These are phyloP conservation scores for Pelomyxa schiedti DNA, from an alignment of 78 protist genomes.

Conservation along the genomic window DNA sequence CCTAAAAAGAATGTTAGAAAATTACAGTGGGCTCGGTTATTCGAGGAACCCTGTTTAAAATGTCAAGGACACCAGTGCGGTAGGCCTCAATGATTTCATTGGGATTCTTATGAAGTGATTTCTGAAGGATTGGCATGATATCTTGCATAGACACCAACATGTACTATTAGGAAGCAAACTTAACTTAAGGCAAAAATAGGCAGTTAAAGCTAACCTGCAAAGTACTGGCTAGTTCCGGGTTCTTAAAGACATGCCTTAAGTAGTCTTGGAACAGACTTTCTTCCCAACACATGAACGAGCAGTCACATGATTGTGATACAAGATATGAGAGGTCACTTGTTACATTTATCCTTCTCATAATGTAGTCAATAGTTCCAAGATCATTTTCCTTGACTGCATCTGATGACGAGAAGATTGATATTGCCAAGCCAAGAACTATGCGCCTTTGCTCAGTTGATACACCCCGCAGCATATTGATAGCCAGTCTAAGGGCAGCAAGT, in stretches of 20 bases:
- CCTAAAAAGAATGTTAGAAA: no score
- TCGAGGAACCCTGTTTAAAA: not conserved
- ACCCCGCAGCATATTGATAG: constrained; percentile 1
- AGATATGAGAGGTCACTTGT: constrained; percentile 10
- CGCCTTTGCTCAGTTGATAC: constrained; percentile 2
- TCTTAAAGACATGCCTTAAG: constrained; percentile 30
- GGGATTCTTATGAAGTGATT: constrained; percentile 9
- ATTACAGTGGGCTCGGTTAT: no score
- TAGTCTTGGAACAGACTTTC: constrained; percentile 53
- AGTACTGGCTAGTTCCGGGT: constrained; percentile 38
- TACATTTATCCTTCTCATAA: constrained; percentile 20
- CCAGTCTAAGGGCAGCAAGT: not conserved
- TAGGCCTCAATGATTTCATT: not conserved
- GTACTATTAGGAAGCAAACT: no score
- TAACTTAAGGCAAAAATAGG: no score
- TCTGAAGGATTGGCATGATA: not conserved
- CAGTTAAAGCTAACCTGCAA: no score
- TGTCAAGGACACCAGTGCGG: not conserved
- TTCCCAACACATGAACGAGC: constrained; percentile 64
- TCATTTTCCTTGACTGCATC: constrained; percentile 1
- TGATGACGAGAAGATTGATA: not conserved
- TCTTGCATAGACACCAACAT: constrained; percentile 58
- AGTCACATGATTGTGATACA: constrained; percentile 36
- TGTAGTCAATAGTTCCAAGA: constrained; percentile 10
- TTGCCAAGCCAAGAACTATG: not conserved